Percentiles rank a stretch among this genome's conserved stretches.
Conservation (phyloP, 225 moss, liverwort and hornwort genomes). For the Ulota crispa region DNA sequence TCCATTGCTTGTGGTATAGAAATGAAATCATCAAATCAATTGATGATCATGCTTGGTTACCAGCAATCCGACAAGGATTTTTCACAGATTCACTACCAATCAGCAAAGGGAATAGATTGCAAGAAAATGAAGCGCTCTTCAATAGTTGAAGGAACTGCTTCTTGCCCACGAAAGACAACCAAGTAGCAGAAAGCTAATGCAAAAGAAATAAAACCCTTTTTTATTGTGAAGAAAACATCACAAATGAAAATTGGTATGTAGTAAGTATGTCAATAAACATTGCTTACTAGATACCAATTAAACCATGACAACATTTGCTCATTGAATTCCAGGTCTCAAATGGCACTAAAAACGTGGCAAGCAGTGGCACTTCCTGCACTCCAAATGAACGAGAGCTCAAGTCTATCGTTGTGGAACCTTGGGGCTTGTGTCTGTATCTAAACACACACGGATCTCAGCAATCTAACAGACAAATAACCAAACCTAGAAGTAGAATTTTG, state of each 20-base stretch:
- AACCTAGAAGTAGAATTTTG: slow-evolving; percentile 2
- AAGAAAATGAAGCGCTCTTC: too few species aligned
- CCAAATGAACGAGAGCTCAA: neutral
- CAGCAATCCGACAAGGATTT: too few species aligned
- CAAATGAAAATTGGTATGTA: slow-evolving; percentile 26
- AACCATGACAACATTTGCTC: slow-evolving; percentile 5
- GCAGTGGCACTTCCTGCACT: neutral
- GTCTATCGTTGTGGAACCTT: neutral
- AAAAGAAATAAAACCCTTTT: neutral
- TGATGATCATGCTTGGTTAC: too few species aligned
- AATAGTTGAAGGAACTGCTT: too few species aligned
- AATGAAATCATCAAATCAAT: too few species aligned
- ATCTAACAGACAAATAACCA: neutral
- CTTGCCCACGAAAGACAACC: too few species aligned
- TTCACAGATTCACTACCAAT: too few species aligned
- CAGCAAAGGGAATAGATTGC: too few species aligned
- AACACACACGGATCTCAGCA: neutral
- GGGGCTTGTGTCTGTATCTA: neutral
- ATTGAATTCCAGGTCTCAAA: neutral
- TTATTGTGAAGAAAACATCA: neutral
- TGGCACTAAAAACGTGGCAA: neutral
- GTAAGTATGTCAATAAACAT: slow-evolving; percentile 19
- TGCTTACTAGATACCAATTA: slow-evolving; percentile 33
- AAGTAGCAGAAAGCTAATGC: too few species aligned
- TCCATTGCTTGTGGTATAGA: too few species aligned